phyloP scores from a whole-genome alignment of 495 filamentous ascomycete species.

The Thozetella sp. region DNA sequence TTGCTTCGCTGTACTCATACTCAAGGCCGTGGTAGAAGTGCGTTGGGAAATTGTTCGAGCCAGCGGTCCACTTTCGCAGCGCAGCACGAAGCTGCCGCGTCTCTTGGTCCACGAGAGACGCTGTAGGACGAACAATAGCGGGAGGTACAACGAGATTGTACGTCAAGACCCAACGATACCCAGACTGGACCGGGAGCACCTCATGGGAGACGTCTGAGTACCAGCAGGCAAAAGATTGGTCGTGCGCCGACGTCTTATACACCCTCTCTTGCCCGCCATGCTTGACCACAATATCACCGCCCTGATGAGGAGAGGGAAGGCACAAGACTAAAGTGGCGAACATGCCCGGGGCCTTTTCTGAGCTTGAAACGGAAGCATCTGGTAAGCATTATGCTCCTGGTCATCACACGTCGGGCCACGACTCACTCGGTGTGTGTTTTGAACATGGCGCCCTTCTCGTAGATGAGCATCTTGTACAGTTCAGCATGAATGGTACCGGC shows the following conservation, averaged over 20 bases:
- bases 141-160: constrained; percentile 51
- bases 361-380: constrained; percentile 14
- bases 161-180: constrained; percentile 52
- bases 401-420: not conserved
- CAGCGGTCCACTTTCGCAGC: constrained; percentile 18
- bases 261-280: constrained; percentile 34
- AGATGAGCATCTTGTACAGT: constrained; percentile 57
- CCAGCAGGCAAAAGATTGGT: constrained; percentile 45
- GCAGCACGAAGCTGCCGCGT: constrained; percentile 11
- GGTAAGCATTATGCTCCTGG: constrained; percentile 11
- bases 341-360: constrained; percentile 57
- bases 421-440: constrained; percentile 50
- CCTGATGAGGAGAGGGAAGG: constrained; percentile 54
- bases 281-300: constrained; percentile 48
- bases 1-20: constrained; percentile 49
- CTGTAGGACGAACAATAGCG: constrained; percentile 8
- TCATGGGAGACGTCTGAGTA: constrained; percentile 58
- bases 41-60: not conserved
- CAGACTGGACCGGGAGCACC: constrained; percentile 48
- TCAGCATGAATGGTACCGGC: constrained; percentile 32
- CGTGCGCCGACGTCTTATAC: constrained; percentile 37
- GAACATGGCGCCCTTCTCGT: constrained; percentile 57
- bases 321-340: constrained; percentile 59
- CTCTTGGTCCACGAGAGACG: not conserved
- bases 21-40: constrained; percentile 40